Conservation (phyloP, 2,329 filamentous ascomycete species). For the Davidsoniella australis region DNA sequence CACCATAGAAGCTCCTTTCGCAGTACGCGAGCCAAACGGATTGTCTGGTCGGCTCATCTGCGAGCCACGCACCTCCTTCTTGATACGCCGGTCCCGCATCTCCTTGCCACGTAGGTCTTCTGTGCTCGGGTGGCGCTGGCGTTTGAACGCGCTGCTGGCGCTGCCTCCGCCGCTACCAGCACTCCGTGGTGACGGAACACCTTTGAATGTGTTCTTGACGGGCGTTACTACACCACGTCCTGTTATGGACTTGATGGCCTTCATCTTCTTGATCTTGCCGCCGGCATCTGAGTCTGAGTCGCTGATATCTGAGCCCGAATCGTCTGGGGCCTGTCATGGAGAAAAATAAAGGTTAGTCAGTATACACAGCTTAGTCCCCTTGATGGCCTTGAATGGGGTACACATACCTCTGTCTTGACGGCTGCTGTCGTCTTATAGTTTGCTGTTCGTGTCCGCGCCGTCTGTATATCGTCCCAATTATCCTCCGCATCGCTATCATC, state of each 20-base stretch:
- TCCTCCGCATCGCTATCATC: constrained; percentile 18
- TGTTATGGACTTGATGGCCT: constrained; percentile 10
- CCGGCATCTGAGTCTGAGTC: constrained; percentile 8
- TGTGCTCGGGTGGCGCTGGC: constrained; percentile 1
- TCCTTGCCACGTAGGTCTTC: constrained; percentile 21
- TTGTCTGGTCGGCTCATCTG: constrained; percentile 7
- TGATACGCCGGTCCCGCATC: constrained; percentile 40
- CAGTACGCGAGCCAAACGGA: constrained; percentile 1
- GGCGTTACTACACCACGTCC: constrained; percentile 5
- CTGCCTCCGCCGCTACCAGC: constrained; percentile 1
- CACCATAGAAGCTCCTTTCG: constrained; percentile 4
- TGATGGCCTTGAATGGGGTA: background rate
- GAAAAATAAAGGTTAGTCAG: constrained; percentile 1
- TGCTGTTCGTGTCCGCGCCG: constrained; percentile 22
- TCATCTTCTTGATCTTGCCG: constrained; percentile 10
- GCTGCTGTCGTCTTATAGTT: constrained; percentile 16
- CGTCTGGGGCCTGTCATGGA: constrained; percentile 12
- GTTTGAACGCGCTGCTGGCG: constrained; percentile 3
- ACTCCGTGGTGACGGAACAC: constrained; percentile 8
- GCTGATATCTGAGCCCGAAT: constrained; percentile 6
- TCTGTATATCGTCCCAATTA: constrained; percentile 17
- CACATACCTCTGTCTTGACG: constrained; percentile 17
- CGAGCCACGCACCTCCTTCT: constrained; percentile 37
- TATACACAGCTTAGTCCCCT: background rate
- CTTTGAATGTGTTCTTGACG: background rate